Evolutionary conservation across 768 basidiomycete genomes (phyloP).

Genomic region (Boletus reticulatus): DNA sequence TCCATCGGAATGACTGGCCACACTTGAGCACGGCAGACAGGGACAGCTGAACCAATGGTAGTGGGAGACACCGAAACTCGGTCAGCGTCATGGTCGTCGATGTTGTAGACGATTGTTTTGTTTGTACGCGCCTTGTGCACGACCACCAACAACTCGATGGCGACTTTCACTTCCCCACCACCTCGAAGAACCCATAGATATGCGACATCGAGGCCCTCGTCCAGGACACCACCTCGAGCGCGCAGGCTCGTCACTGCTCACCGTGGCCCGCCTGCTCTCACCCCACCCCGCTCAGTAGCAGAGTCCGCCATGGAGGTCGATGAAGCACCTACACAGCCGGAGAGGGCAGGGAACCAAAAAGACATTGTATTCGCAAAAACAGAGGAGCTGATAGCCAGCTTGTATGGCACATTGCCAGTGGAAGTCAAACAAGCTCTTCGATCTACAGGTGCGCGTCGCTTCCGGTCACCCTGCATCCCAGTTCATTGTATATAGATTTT

Average conservation of each 20-base stretch:
- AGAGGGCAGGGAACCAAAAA: constrained; percentile 34
- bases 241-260: constrained; percentile 25
- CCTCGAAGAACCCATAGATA: constrained; percentile 49
- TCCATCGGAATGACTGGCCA: constrained; percentile 88
- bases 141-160: constrained; percentile 18
- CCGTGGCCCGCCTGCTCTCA: constrained; percentile 16
- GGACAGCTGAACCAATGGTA: constrained; percentile 70
- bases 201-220: constrained; percentile 24
- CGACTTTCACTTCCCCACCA: constrained; percentile 60
- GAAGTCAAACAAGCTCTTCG: constrained; percentile 73
- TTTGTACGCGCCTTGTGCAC: constrained; percentile 3
- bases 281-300: constrained; percentile 35
- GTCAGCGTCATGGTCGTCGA: constrained; percentile 12
- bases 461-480: background rate
- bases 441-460: constrained; percentile 50
- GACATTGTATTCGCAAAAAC: constrained; percentile 65
- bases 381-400: constrained; percentile 61
- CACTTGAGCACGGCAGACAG: constrained; percentile 75
- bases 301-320: constrained; percentile 69
- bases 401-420: constrained; percentile 68
- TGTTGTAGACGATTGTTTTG: background rate
- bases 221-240: constrained; percentile 26
- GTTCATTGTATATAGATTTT: constrained; percentile 53
- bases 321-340: constrained; percentile 38
- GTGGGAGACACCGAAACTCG: constrained; percentile 57